Percentiles rank a stretch among this genome's conserved stretches.
Conservation (phyloP, 2,329 filamentous ascomycete genomes). For the Corinectria fuckeliana region DNA sequence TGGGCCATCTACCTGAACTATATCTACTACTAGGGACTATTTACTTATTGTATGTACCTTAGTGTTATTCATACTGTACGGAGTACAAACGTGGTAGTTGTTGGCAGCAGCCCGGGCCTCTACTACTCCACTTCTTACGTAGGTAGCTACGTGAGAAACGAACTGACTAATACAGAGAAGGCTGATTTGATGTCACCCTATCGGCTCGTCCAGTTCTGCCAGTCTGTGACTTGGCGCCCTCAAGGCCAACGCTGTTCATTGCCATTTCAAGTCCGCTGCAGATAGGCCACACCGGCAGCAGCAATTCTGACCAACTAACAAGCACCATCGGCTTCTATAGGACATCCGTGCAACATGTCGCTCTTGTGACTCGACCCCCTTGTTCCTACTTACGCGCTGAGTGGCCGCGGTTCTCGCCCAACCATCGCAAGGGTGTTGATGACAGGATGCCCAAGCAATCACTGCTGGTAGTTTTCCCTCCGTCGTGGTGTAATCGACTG, state of each 20-base stretch:
- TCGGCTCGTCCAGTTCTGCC: not conserved
- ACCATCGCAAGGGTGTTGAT: not conserved
- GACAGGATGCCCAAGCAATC: not conserved
- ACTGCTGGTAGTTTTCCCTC: too few species aligned
- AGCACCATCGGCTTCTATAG: not conserved
- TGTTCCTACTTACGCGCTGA: not conserved
- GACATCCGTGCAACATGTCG: not conserved
- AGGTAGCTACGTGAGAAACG: too few species aligned
- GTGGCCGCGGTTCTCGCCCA: not conserved
- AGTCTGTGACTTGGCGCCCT: slow-evolving; percentile 18
- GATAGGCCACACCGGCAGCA: not conserved
- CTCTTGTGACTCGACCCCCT: not conserved
- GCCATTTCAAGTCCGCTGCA: not conserved
- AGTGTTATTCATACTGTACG: too few species aligned
- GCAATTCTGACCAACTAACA: slow-evolving; percentile 5
- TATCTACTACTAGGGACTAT: not conserved
- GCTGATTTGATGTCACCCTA: slow-evolving; percentile 4
- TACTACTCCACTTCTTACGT: too few species aligned
- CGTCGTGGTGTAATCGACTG: too few species aligned
- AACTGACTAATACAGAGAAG: too few species aligned
- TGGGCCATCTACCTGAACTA: not conserved
- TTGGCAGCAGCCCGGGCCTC: not conserved
- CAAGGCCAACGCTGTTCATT: not conserved
- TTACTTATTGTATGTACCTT: too few species aligned
- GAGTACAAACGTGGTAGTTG: too few species aligned